These are phyloP conservation scores for Aspergillus tubingensis DNA, from an alignment of 2,329 filamentous ascomycete species.

Conservation along the genomic window DNA sequence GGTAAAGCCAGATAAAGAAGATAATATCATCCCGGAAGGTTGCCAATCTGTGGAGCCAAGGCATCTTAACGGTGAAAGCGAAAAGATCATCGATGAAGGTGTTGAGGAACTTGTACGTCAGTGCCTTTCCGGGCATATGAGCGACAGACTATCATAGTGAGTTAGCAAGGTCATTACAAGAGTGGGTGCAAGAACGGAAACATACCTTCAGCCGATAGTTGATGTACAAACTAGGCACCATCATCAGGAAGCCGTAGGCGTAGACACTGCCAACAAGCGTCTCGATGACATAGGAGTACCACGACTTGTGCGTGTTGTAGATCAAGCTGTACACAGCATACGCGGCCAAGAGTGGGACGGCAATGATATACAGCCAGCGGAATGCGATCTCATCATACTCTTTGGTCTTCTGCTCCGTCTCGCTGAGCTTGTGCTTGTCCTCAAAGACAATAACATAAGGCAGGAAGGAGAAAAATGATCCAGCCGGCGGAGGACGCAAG, in stretches of 20 bases:
- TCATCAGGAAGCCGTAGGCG: constrained; percentile 98
- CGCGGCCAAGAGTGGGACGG: constrained; percentile 82
- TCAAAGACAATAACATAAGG: constrained; percentile 85
- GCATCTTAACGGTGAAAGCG: constrained; percentile 99
- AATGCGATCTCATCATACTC: constrained; percentile 98
- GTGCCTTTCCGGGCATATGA: constrained; percentile 93
- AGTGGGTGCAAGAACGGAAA: background rate
- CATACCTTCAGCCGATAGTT: constrained; percentile 90
- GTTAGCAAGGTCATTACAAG: constrained; percentile 16
- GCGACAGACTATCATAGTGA: constrained; percentile 63
- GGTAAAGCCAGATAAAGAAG: constrained; percentile 97
- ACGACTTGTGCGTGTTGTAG: constrained; percentile 95
- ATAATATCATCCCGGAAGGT: constrained; percentile 95
- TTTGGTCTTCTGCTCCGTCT: constrained; percentile 96
- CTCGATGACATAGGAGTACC: constrained; percentile 95
- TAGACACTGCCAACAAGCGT: constrained; percentile 96
- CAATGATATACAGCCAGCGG: constrained; percentile 91
- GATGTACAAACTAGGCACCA: constrained; percentile 97
- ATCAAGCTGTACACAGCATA: constrained; percentile 90
- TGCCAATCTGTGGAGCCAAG: constrained; percentile 84
- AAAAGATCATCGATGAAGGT: constrained; percentile 99
- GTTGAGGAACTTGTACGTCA: constrained; percentile 98
- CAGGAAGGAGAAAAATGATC: constrained; percentile 70
- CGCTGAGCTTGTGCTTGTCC: constrained; percentile 93
- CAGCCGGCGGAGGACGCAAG: constrained; percentile 67